Evolutionary conservation across 306 rosid genomes (phyloP).

Genomic region (Albizia julibrissin): DNA sequence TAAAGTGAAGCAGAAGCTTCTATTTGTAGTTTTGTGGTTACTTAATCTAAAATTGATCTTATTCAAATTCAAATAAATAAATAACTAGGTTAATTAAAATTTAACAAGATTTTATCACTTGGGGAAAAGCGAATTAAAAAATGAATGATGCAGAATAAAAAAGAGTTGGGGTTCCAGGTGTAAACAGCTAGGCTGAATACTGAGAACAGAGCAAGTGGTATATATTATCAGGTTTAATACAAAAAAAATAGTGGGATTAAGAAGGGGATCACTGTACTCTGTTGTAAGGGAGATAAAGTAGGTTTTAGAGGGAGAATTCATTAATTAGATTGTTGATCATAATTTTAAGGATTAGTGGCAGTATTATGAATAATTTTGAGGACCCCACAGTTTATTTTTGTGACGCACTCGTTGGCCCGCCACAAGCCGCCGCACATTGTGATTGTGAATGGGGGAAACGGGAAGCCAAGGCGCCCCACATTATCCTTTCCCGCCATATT

Average conservation of each 20-base stretch:
- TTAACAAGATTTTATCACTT: not conserved
- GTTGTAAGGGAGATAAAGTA: not conserved
- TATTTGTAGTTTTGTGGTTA: not conserved
- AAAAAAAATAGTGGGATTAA: not conserved
- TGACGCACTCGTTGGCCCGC: slow-evolving; percentile 19
- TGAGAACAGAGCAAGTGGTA: not conserved
- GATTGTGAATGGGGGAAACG: slow-evolving; percentile 20
- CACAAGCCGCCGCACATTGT: slow-evolving; percentile 20
- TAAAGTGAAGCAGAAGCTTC: slow-evolving; percentile 55
- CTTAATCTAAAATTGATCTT: not conserved
- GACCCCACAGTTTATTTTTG: slow-evolving; percentile 23
- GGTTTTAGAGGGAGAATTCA: slow-evolving; percentile 19
- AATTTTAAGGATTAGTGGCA: slow-evolving; percentile 26
- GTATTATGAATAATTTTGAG: slow-evolving; percentile 1
- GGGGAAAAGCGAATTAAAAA: not conserved
- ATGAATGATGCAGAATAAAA: not conserved
- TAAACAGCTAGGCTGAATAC: slow-evolving; percentile 8
- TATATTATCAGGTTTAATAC: not conserved
- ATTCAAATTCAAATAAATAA: not conserved
- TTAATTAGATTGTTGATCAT: slow-evolving; percentile 23
- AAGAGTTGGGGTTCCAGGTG: not conserved
- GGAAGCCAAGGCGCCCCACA: not conserved
- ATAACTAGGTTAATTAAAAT: not conserved
- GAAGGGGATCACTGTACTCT: not conserved
- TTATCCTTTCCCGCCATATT: slow-evolving; percentile 11